Conservation (phyloP, 352 stramenopile species). For the Phytopythium mirpurense region DNA sequence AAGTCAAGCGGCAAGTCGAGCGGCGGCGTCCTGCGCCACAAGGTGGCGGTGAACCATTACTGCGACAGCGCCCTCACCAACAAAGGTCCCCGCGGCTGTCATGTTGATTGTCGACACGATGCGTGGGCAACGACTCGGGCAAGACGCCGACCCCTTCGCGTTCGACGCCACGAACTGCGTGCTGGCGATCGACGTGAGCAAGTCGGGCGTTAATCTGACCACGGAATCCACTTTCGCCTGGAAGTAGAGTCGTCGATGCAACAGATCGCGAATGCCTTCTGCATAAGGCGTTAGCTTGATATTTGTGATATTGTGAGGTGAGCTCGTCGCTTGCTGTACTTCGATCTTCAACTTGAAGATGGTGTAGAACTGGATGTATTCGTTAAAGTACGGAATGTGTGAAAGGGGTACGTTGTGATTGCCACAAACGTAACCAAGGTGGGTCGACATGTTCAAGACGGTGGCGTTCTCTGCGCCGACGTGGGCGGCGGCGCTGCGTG, state of each 20-base stretch:
- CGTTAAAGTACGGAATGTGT: background rate
- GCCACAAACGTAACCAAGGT: too few species aligned
- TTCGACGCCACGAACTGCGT: conserved; percentile 1
- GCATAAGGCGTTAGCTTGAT: too few species aligned
- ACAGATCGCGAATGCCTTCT: background rate
- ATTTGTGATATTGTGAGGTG: too few species aligned
- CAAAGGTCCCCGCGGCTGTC: background rate
- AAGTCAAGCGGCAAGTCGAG: background rate
- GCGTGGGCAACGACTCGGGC: conserved; percentile 3
- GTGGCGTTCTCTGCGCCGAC: conserved; percentile 53
- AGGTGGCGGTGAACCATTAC: conserved; percentile 3
- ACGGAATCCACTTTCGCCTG: conserved; percentile 6
- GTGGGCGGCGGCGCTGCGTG: conserved; percentile 51
- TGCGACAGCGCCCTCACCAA: conserved; percentile 3
- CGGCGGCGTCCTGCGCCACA: conserved; percentile 1
- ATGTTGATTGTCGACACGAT: conserved; percentile 1
- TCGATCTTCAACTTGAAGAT: too few species aligned
- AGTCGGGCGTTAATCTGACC: conserved; percentile 1
- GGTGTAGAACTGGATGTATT: too few species aligned
- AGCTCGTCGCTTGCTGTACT: too few species aligned
- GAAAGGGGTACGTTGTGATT: too few species aligned
- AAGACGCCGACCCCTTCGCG: conserved; percentile 3
- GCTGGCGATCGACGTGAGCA: conserved; percentile 8
- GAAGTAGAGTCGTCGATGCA: too few species aligned
- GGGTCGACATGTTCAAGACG: conserved; percentile 43